Base-by-base conservation (phyloP, 2,329 filamentous ascomycete species). In the Fusarium tricinctum region DNA sequence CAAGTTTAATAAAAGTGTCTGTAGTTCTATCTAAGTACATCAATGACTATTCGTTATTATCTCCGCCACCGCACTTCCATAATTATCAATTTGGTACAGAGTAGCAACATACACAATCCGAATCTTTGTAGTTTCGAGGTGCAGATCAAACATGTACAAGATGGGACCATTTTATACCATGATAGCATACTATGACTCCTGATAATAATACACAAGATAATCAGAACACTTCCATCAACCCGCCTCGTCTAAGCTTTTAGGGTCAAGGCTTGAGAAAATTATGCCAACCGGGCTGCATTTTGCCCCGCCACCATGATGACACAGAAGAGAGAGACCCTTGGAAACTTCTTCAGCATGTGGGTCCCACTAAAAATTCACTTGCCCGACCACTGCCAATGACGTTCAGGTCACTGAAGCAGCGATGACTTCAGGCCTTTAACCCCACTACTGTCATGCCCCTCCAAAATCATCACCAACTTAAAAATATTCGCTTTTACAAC, bases 401-500 rank as follows among this genome's bases (percentile, higher is more conserved):
- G 51, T 63, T 33, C 51, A 60, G 59, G 44, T 66, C 69, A 57
- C 73, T 74, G 68, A 68, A 72, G 56, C 60, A 73, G 60, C 62
- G 73, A 74, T 74, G 64, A 74, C 73, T 74, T 74, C 73, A 74
- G 70, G 73, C 70, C 55, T 42, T 49, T 39, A 60, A 57, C 60
- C 73, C 73, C 68, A 74, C 73, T 69, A 66, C 49, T 54, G 45
- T 68, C 67, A 70, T 73, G 73, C 71, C 73, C 73, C 72, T 75
- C 73, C 69, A 61, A 68, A 69, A 53, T 57, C 67, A 73, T 68
- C 67, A 33, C 60, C 58, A 63, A 60, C 56, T 33, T 59, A 61
- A 59, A 74, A 74, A 66, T 63, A 50, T 63, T 63, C 35, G 46
- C 51, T 58, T 48, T 53, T 58, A 45, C 58, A 30, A 62, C 63